These are phyloP conservation scores for Mycena capillaripes DNA, from an alignment of 768 basidiomycete species.

Conservation along the genomic window DNA sequence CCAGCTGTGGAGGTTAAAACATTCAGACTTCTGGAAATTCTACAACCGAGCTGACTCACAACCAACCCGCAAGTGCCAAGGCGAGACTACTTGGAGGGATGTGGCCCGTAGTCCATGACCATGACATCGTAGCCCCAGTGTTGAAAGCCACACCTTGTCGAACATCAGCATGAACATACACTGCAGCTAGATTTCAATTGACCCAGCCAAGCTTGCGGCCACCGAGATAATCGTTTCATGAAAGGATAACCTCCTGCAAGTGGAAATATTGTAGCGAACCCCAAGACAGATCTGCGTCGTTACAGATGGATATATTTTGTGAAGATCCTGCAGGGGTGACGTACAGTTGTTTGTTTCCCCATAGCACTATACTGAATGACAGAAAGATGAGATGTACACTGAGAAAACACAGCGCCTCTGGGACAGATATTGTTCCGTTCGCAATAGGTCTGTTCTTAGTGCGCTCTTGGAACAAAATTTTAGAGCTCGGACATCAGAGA, in stretches of 20 bases:
- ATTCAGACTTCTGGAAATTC: too few relatives aligned
- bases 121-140: background rate
- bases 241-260: slow-evolving; percentile 41
- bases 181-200: too few relatives aligned
- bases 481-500: too few relatives aligned
- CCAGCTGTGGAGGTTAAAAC: too few relatives aligned
- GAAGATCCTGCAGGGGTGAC: too few relatives aligned
- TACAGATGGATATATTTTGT: too few relatives aligned
- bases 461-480: background rate
- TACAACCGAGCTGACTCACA: too few relatives aligned
- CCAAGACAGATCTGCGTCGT: background rate
- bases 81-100: background rate
- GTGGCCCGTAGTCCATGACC: background rate
- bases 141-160: slow-evolving; percentile 4
- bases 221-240: slow-evolving; percentile 45
- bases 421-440: background rate
- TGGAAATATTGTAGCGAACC: slow-evolving; percentile 25
- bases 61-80: background rate
- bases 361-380: background rate
- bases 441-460: slow-evolving; percentile 3
- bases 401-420: background rate
- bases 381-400: background rate
- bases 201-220: slow-evolving; percentile 46
- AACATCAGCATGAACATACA: too few relatives aligned
- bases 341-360: background rate